These are phyloP conservation scores for Epithele typhae DNA, from an alignment of 768 basidiomycete species.

Conservation along the genomic window DNA sequence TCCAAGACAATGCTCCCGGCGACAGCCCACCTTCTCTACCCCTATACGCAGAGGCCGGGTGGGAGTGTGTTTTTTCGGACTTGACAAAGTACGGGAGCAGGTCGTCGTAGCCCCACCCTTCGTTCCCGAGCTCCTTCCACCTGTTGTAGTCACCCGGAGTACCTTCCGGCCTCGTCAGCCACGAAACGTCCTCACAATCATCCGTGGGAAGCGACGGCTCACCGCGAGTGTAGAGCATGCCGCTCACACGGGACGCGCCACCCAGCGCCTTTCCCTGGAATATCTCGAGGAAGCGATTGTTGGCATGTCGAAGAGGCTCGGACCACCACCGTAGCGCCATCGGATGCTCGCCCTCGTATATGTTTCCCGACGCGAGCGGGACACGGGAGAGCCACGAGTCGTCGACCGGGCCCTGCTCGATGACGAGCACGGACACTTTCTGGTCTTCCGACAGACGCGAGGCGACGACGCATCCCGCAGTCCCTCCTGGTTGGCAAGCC, in stretches of 20 bases:
- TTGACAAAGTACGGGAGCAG: conserved; percentile 32
- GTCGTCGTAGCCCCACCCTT: conserved; percentile 33
- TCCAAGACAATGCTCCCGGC: no score
- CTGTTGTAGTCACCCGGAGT: conserved; percentile 27
- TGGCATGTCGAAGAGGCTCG: background rate
- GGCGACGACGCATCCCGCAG: conserved; percentile 56
- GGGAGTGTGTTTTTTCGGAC: conserved; percentile 20
- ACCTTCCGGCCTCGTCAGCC: background rate
- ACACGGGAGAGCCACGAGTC: conserved; percentile 11
- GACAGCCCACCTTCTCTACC: background rate
- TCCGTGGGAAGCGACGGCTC: background rate
- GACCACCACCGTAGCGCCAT: conserved; percentile 7
- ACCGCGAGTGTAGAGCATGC: conserved; percentile 30
- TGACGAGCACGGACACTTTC: conserved; percentile 42
- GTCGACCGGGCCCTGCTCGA: conserved; percentile 43
- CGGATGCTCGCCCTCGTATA: conserved; percentile 16
- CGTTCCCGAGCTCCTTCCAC: conserved; percentile 26
- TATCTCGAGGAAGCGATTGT: conserved; percentile 3
- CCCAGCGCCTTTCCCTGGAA: conserved; percentile 34
- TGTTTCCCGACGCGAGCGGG: conserved; percentile 27
- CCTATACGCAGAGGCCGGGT: background rate
- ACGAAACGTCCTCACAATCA: no score
- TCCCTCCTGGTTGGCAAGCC: conserved; percentile 31
- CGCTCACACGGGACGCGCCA: conserved; percentile 44
- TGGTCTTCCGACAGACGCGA: conserved; percentile 52